Conservation (phyloP, 164 flowering plant species). For the Litsea cubeba region DNA sequence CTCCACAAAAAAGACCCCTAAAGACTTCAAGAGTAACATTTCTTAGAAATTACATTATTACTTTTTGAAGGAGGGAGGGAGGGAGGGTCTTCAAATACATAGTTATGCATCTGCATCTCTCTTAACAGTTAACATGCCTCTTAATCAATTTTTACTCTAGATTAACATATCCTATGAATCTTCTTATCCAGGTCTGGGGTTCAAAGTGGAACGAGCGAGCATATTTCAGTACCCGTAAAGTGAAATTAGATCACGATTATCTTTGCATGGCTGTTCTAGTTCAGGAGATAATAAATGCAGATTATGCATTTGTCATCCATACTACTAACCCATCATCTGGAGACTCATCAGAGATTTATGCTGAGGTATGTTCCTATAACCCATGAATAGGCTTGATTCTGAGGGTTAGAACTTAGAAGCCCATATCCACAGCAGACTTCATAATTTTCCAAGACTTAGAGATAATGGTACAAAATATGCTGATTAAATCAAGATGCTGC, state of each 20-base stretch:
- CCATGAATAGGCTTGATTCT: neutral
- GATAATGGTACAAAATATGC: neutral
- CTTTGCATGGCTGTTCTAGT: conserved; percentile 99
- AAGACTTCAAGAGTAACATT: too few species aligned
- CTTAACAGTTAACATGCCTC: neutral
- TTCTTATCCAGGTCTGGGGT: conserved; percentile 78
- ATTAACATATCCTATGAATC: neutral
- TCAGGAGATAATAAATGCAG: conserved; percentile 93
- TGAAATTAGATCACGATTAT: conserved; percentile 78
- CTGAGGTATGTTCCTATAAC: conserved; percentile 57
- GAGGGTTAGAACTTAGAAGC: neutral
- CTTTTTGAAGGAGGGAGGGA: too few species aligned
- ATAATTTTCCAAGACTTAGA: neutral
- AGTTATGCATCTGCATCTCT: neutral
- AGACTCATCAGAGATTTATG: conserved; percentile 91
- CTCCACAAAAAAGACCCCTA: too few species aligned
- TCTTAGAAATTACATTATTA: too few species aligned
- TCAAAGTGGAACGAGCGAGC: conserved; percentile 99
- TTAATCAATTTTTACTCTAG: neutral
- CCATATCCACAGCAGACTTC: too few species aligned
- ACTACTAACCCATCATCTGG: conserved; percentile 95
- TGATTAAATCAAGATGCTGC: neutral
- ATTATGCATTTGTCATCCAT: conserved; percentile 97
- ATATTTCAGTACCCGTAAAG: conserved; percentile 87
- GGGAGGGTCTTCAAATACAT: neutral